Conservation (phyloP, 2,329 filamentous ascomycete genomes). For the Bipolaris sorokiniana region DNA sequence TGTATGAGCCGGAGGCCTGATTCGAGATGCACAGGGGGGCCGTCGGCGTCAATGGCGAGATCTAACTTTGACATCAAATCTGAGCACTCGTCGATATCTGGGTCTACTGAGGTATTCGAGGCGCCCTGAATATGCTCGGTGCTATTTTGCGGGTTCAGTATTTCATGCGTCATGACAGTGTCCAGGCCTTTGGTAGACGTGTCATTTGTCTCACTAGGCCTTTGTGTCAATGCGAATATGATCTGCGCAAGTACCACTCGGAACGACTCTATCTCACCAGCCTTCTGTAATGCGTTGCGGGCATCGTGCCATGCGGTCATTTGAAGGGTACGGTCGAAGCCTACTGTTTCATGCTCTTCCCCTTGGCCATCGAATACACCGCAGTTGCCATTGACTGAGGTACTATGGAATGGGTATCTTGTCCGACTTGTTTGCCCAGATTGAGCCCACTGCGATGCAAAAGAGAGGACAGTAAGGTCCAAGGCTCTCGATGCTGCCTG, state of each 20-base stretch:
- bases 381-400: constrained; percentile 10
- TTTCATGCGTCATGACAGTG: background rate
- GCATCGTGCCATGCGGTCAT: constrained; percentile 53
- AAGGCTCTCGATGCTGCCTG: constrained; percentile 55
- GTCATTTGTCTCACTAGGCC: constrained; percentile 39
- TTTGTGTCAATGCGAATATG: constrained; percentile 55
- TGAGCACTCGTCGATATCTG: constrained; percentile 33
- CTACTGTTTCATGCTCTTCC: constrained; percentile 1
- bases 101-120: constrained; percentile 11
- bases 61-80: constrained; percentile 41
- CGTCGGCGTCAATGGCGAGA: constrained; percentile 44
- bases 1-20: constrained; percentile 51
- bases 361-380: constrained; percentile 17
- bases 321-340: constrained; percentile 49
- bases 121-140: background rate
- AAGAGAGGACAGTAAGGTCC: constrained; percentile 59
- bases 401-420: constrained; percentile 39
- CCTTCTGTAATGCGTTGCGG: constrained; percentile 47
- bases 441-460: constrained; percentile 59
- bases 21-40: constrained; percentile 50
- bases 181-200: background rate
- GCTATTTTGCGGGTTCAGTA: background rate
- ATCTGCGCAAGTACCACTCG: constrained; percentile 54
- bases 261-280: constrained; percentile 53
- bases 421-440: constrained; percentile 34